A percentile compares a stretch with the other conserved stretches of the same genome.
These are phyloP conservation scores for Hirsutella thompsonii DNA, from an alignment of 2,329 filamentous ascomycete genomes.

Conservation along the genomic window DNA sequence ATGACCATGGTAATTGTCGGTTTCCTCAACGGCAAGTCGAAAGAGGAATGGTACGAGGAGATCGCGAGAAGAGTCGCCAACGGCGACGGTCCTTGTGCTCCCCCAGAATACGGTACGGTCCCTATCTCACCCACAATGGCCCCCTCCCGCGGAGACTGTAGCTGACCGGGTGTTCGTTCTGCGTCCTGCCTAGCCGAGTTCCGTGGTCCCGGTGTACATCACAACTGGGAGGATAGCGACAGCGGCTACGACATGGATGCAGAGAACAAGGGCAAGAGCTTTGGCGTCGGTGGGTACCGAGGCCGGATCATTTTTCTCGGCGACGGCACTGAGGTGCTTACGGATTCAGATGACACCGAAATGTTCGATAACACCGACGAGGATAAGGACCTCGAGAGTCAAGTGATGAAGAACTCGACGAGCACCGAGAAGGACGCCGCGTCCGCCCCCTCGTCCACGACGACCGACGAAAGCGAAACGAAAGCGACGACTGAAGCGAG, in stretches of 20 bases:
- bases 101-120: slow-evolving; percentile 95
- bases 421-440: slow-evolving; percentile 10
- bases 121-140: slow-evolving; percentile 18
- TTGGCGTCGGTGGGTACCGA: slow-evolving; percentile 57
- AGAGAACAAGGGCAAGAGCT: slow-evolving; percentile 49
- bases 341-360: slow-evolving; percentile 78
- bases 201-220: slow-evolving; percentile 69
- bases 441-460: background rate
- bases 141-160: slow-evolving; percentile 4
- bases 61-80: slow-evolving; percentile 88
- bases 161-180: slow-evolving; percentile 10
- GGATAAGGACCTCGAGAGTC: slow-evolving; percentile 74
- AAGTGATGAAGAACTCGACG: slow-evolving; percentile 52
- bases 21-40: slow-evolving; percentile 79
- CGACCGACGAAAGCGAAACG: slow-evolving; percentile 6
- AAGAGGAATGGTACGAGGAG: slow-evolving; percentile 97
- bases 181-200: slow-evolving; percentile 53
- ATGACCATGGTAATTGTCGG: slow-evolving; percentile 96
- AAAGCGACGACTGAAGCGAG: slow-evolving; percentile 5
- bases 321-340: slow-evolving; percentile 85
- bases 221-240: slow-evolving; percentile 71
- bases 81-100: slow-evolving; percentile 94
- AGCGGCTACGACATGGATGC: slow-evolving; percentile 65
- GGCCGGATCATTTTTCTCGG: slow-evolving; percentile 90
- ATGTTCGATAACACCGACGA: slow-evolving; percentile 85